A percentile compares a stretch with the other conserved stretches of the same genome.
Conservation (phyloP, 2,329 filamentous ascomycete species). For the Rugonectria rugulosa region DNA sequence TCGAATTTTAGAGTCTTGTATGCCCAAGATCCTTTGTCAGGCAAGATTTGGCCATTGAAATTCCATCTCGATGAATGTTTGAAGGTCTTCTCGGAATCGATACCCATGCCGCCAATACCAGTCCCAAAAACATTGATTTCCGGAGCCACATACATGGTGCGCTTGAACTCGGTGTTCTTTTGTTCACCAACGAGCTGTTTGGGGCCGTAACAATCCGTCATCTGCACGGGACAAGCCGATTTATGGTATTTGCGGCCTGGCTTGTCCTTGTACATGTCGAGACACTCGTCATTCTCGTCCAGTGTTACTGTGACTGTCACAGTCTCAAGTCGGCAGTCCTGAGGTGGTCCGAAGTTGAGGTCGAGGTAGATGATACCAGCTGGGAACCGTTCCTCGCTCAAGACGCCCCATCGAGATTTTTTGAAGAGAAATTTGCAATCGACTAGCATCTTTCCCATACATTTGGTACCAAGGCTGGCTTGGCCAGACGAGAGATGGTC, state of each 20-base stretch:
- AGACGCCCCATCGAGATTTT: neutral
- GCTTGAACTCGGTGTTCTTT: neutral
- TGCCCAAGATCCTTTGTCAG: neutral
- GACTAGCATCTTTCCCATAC: neutral
- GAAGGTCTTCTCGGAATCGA: neutral
- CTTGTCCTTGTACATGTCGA: too few species aligned
- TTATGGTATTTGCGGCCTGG: too few species aligned
- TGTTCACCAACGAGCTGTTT: neutral
- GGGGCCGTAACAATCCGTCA: neutral
- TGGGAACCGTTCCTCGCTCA: neutral
- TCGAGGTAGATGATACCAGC: neutral
- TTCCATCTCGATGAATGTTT: neutral
- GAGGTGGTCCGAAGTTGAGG: neutral
- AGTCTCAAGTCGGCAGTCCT: neutral
- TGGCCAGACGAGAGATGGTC: neutral
- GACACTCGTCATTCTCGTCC: neutral
- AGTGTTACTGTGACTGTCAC: neutral
- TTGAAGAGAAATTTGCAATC: neutral
- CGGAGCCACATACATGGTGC: neutral
- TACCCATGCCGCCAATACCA: neutral
- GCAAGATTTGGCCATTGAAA: neutral
- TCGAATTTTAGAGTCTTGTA: neutral
- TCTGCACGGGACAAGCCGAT: neutral
- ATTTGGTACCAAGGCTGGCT: neutral
- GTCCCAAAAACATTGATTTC: neutral